Evolutionary conservation across 768 basidiomycete genomes (phyloP).

Genomic region (Pisolithus sp.): DNA sequence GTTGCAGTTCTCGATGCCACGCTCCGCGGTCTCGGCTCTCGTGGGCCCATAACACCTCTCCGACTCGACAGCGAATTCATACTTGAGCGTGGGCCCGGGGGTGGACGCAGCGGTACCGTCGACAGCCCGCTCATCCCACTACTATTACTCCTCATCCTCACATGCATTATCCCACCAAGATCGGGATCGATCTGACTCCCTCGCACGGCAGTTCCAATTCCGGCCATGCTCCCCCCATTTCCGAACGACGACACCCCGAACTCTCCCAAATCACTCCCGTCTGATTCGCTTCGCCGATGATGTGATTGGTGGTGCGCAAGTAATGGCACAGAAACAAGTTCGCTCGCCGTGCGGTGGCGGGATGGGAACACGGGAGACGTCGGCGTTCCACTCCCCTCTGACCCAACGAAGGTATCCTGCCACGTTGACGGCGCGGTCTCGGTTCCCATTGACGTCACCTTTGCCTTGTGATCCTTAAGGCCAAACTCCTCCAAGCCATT

Average conservation of each 20-base stretch:
- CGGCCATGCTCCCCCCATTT: slow-evolving; percentile 30
- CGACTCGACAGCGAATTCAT: background rate
- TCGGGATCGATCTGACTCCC: slow-evolving; percentile 22
- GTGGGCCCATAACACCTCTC: background rate
- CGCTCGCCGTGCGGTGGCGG: slow-evolving; percentile 24
- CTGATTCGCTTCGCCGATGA: slow-evolving; percentile 13
- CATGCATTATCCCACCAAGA: slow-evolving; percentile 1
- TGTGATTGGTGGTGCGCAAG: slow-evolving; percentile 16
- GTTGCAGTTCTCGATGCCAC: background rate
- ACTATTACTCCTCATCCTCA: slow-evolving; percentile 12
- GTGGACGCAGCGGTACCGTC: slow-evolving; percentile 3
- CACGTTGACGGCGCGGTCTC: background rate
- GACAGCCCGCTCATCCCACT: slow-evolving; percentile 6
- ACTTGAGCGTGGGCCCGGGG: background rate
- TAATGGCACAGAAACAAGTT: slow-evolving; percentile 26
- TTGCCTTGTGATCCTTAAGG: background rate
- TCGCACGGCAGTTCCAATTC: slow-evolving; percentile 38
- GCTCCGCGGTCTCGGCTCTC: background rate
- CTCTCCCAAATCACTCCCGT: slow-evolving; percentile 12
- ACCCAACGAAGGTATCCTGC: slow-evolving; percentile 26
- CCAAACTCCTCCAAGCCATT: slow-evolving; percentile 10
- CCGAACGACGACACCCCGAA: slow-evolving; percentile 11
- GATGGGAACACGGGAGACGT: slow-evolving; percentile 10
- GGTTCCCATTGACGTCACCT: slow-evolving; percentile 10
- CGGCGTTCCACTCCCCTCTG: slow-evolving; percentile 13